A percentile compares a stretch with the other conserved stretches of the same genome.
These are phyloP conservation scores for Bipolaris zeicola DNA, from an alignment of 2,329 filamentous ascomycete genomes.

Conservation along the genomic window DNA sequence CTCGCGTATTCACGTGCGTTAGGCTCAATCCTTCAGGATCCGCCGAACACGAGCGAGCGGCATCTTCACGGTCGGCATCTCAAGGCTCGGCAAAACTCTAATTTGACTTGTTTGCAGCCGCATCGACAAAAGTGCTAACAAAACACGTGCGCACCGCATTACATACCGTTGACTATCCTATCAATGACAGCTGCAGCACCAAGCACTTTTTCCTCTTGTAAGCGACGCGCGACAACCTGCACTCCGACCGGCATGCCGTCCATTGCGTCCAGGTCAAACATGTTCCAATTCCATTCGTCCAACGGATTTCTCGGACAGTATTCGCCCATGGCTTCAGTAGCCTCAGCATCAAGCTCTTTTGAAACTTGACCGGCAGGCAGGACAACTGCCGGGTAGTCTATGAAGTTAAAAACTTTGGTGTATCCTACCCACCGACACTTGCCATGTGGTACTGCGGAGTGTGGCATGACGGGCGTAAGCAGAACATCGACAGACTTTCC, in stretches of 20 bases:
- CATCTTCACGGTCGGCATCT: not conserved
- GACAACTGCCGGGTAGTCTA: slow-evolving; percentile 65
- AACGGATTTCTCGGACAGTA: slow-evolving; percentile 57
- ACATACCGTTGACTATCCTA: slow-evolving; percentile 4
- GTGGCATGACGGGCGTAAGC: slow-evolving; percentile 65
- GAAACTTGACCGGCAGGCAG: slow-evolving; percentile 60
- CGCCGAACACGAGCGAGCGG: not conserved
- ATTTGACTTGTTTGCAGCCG: not conserved
- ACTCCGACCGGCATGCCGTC: slow-evolving; percentile 47
- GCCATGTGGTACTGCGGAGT: slow-evolving; percentile 60
- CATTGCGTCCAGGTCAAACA: slow-evolving; percentile 44
- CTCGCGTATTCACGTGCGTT: slow-evolving; percentile 12
- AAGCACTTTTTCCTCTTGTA: slow-evolving; percentile 49
- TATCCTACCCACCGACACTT: slow-evolving; percentile 60
- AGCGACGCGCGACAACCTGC: slow-evolving; percentile 43
- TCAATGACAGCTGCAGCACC: slow-evolving; percentile 44
- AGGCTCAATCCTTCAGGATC: not conserved
- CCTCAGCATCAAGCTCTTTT: slow-evolving; percentile 46
- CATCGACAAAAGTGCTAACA: not conserved
- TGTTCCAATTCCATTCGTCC: slow-evolving; percentile 59
- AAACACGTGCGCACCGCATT: not conserved
- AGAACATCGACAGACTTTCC: slow-evolving; percentile 61
- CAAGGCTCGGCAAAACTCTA: not conserved
- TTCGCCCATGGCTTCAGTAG: slow-evolving; percentile 32
- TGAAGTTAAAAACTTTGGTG: slow-evolving; percentile 66